These are phyloP conservation scores for Pseudocercospora eumusae DNA, from an alignment of 2,329 filamentous ascomycete genomes.

Conservation along the genomic window DNA sequence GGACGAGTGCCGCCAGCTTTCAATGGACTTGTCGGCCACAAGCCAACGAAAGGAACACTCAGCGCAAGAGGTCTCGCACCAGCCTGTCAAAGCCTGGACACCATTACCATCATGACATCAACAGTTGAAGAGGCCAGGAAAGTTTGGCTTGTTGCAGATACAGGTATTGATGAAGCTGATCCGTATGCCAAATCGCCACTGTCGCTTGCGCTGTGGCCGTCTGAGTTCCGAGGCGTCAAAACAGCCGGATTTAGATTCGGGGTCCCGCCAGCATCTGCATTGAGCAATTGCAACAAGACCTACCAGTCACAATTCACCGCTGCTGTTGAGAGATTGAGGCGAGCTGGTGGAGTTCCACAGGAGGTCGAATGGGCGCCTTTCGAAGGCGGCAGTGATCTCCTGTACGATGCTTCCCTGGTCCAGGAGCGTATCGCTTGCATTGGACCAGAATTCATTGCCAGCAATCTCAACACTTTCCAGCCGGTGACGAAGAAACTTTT, in stretches of 20 bases:
- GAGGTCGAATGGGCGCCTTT: conserved; percentile 54
- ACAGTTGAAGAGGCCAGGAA: conserved; percentile 53
- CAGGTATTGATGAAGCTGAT: conserved; percentile 52
- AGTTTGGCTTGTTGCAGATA: conserved; percentile 53
- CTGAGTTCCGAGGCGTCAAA: conserved; percentile 40
- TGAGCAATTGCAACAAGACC: conserved; percentile 46
- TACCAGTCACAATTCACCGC: conserved; percentile 49
- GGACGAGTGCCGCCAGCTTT: conserved; percentile 57
- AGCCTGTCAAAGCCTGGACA: conserved; percentile 60
- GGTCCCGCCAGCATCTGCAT: conserved; percentile 48
- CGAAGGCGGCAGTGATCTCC: conserved; percentile 54
- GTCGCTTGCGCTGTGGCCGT: conserved; percentile 39
- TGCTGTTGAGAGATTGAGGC: conserved; percentile 44
- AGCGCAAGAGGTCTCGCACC: conserved; percentile 55
- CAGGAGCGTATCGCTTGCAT: conserved; percentile 56
- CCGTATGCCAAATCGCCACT: conserved; percentile 52
- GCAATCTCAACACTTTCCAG: conserved; percentile 47
- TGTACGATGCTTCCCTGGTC: conserved; percentile 61
- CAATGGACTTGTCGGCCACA: conserved; percentile 56
- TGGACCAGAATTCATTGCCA: conserved; percentile 43
- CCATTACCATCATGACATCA: conserved; percentile 56
- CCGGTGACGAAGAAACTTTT: conserved; percentile 54
- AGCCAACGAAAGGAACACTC: conserved; percentile 56
- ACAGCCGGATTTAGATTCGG: conserved; percentile 51
- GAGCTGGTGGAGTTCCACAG: conserved; percentile 47